Base-by-base conservation (phyloP, 306 rosid species). In the Lathyrus aphaca region DNA sequence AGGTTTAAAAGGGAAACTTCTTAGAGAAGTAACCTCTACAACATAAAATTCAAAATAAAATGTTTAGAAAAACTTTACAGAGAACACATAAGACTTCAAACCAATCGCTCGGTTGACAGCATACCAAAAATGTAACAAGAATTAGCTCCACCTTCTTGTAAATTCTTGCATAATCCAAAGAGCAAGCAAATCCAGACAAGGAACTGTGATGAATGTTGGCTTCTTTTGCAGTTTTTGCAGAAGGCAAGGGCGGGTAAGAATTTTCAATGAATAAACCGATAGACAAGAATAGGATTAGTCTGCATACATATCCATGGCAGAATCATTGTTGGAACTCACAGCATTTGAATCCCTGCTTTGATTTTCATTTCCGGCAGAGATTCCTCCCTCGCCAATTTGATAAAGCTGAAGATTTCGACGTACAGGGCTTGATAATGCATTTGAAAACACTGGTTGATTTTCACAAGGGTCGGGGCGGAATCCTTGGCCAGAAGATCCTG, bases 251-350 rank as follows among this genome's bases (percentile, higher is more conserved):
- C 46, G 76, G 58, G 72, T 40, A 69, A 70, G 45, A 65, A 63
- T 57, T 46, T 64, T 72, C 77, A 69, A 68, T 53, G 70, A 66
- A 65, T 58, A 38, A 65, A 79, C 35, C 79, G 76, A 55, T 70
- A 37, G 49, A 74, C 63, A 72, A 10, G 49, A 58, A 32, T 12
- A 54, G 75, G 85, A 74, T 86, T 91, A 75, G 66, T 91, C 97
- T 14, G 95, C 87, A 65, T 85, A 91, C 97, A 88, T 91, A 84
- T 91, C 97, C 97, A 91, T 89, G 11, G 86, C 84, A 12, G 91
- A 85, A 68, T 91, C 97, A 13, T 86, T 91, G 12, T 84, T 91
- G 70, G 91, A 82, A 74, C 64, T 83, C 5, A 76, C 83, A 45
- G 85, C 68, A 75, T 79, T 76, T 43, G 81, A 65, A 71, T 91